These are phyloP conservation scores for Sporisorium scitamineum DNA, from an alignment of 1,284 basidiomycete species.

Conservation along the genomic window DNA sequence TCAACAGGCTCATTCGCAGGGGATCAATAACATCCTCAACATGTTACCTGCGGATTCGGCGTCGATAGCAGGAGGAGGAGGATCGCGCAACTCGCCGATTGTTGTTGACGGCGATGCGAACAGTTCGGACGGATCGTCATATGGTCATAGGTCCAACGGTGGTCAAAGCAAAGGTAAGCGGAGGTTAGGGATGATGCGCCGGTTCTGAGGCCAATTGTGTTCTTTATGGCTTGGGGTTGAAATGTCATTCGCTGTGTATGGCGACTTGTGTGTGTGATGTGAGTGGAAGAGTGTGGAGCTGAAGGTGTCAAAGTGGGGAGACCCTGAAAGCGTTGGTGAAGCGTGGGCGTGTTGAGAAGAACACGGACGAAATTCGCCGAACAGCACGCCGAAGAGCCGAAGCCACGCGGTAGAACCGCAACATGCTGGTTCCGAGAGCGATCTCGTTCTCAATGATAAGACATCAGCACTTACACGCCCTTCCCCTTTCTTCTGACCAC, in stretches of 20 bases:
- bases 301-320: constrained; percentile 1
- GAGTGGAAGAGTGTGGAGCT: not conserved
- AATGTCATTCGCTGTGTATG: not conserved
- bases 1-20: constrained; percentile 39
- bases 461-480: too few relatives aligned
- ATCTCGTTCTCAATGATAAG: not conserved
- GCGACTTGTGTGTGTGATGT: not conserved
- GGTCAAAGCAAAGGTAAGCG: constrained; percentile 11
- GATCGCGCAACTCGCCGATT: constrained; percentile 31
- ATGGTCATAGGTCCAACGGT: not conserved
- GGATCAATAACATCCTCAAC: constrained; percentile 30
- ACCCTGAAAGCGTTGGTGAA: not conserved
- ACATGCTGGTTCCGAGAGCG: not conserved
- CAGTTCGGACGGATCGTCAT: not conserved
- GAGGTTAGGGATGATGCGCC: constrained; percentile 36
- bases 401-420: not conserved
- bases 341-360: not conserved
- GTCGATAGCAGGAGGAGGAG: constrained; percentile 4
- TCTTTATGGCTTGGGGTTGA: too few relatives aligned
- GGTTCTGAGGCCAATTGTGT: constrained; percentile 12
- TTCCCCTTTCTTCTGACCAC: not conserved
- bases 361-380: constrained; percentile 28
- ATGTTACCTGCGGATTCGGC: constrained; percentile 19
- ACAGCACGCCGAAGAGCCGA: constrained; percentile 10
- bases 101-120: constrained; percentile 5